phyloP scores from a whole-genome alignment of 495 filamentous ascomycete species.

The Jackrogersella minutella region DNA sequence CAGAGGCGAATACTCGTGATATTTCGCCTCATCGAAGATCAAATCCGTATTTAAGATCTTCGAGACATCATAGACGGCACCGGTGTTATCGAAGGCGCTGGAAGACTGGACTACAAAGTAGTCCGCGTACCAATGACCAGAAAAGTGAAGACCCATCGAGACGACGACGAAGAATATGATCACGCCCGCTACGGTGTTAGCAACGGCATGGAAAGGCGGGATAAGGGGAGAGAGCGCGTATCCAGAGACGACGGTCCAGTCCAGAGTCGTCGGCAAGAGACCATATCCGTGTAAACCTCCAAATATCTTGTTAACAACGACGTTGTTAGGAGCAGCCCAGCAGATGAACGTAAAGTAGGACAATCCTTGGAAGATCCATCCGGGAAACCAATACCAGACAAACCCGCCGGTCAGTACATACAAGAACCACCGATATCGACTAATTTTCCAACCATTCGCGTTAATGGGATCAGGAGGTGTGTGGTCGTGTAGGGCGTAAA shows the following conservation, averaged over 20 bases:
- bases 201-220: constrained; percentile 71
- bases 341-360: constrained; percentile 68
- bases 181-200: constrained; percentile 66
- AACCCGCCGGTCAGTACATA: constrained; percentile 63
- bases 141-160: constrained; percentile 67
- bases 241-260: constrained; percentile 71
- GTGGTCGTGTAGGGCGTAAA: constrained; percentile 73
- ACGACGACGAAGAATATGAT: constrained; percentile 61
- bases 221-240: constrained; percentile 74
- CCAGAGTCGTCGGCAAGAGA: constrained; percentile 65
- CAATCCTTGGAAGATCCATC: constrained; percentile 65
- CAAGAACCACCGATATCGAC: constrained; percentile 71
- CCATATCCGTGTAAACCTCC: constrained; percentile 69
- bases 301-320: constrained; percentile 74
- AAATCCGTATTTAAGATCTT: constrained; percentile 57
- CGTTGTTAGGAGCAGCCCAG: constrained; percentile 68
- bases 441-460: constrained; percentile 70
- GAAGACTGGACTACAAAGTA: constrained; percentile 65
- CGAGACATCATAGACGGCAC: constrained; percentile 63
- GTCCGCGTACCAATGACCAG: constrained; percentile 68
- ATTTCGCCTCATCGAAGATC: constrained; percentile 60
- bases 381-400: constrained; percentile 67
- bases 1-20: constrained; percentile 66
- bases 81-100: constrained; percentile 68
- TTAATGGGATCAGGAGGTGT: constrained; percentile 62